Evolutionary conservation across 441 rosid species (phyloP).

Genomic region (Brassica hybrid): DNA sequence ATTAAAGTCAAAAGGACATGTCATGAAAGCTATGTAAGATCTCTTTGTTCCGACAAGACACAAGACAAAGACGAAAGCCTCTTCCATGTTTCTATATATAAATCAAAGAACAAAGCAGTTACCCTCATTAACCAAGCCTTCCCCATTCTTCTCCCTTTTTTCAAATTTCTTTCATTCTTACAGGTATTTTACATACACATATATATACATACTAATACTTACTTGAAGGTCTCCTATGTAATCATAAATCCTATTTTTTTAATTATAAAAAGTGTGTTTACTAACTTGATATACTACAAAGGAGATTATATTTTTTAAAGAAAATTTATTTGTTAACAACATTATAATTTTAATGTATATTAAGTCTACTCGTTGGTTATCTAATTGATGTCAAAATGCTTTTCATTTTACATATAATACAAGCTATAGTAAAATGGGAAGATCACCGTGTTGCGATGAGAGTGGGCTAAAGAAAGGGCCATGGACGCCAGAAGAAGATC

Average conservation of each 20-base stretch:
- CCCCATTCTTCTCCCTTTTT: constrained; percentile 1
- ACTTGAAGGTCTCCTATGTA: constrained; percentile 3
- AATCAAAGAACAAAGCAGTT: constrained; percentile 28
- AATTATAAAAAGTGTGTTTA: background rate
- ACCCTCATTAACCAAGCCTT: constrained; percentile 29
- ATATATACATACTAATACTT: background rate
- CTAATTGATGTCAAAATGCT: background rate
- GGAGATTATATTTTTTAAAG: constrained; percentile 1
- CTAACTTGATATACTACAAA: background rate
- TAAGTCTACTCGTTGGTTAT: background rate
- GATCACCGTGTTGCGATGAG: constrained; percentile 45
- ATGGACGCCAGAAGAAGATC: constrained; percentile 60
- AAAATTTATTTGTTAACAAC: background rate
- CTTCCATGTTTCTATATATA: constrained; percentile 40
- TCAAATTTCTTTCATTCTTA: background rate
- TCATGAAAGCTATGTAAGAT: constrained; percentile 39
- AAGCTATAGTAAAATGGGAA: constrained; percentile 34
- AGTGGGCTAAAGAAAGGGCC: constrained; percentile 53
- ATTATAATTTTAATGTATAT: background rate
- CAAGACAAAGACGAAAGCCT: constrained; percentile 28
- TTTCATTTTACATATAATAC: background rate
- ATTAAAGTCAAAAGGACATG: constrained; percentile 42
- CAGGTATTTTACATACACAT: constrained; percentile 20
- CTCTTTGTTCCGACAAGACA: constrained; percentile 43
- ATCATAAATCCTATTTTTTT: background rate